A percentile compares a stretch with the other conserved stretches of the same genome.
These are phyloP conservation scores for Plantago ovata DNA, from an alignment of 257 asterid species.

Conservation along the genomic window DNA sequence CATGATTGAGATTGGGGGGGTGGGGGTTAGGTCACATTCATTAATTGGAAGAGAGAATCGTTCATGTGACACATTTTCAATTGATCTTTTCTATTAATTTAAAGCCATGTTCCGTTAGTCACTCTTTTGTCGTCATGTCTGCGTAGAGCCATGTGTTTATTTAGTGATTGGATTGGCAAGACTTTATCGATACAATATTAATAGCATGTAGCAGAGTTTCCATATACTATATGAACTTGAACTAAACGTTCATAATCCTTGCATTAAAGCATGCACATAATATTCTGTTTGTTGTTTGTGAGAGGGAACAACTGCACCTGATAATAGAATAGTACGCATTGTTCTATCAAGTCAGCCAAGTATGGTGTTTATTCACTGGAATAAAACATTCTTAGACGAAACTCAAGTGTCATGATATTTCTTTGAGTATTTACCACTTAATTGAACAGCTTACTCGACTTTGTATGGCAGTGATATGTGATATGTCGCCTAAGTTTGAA, in stretches of 20 bases:
- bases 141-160: neutral
- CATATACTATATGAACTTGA: conserved; percentile 1
- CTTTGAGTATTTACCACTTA: neutral
- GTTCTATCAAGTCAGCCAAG: neutral
- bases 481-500: neutral
- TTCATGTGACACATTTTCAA: too few species aligned
- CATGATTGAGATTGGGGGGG: too few species aligned
- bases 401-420: conserved; percentile 2
- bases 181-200: neutral
- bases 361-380: neutral
- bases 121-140: neutral
- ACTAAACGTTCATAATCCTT: neutral
- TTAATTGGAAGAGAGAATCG: too few species aligned
- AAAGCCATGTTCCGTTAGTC: neutral
- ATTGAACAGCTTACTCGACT: neutral
- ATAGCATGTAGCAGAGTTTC: neutral
- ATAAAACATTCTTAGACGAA: neutral
- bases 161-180: too few species aligned
- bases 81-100: too few species aligned
- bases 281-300: neutral
- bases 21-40: too few species aligned
- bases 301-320: conserved; percentile 5
- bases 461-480: neutral
- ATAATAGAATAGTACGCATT: neutral
- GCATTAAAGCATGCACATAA: neutral